Evolutionary conservation across 1,139 yeast species (phyloP).

Genomic region (Lodderomyces elongisporus): DNA sequence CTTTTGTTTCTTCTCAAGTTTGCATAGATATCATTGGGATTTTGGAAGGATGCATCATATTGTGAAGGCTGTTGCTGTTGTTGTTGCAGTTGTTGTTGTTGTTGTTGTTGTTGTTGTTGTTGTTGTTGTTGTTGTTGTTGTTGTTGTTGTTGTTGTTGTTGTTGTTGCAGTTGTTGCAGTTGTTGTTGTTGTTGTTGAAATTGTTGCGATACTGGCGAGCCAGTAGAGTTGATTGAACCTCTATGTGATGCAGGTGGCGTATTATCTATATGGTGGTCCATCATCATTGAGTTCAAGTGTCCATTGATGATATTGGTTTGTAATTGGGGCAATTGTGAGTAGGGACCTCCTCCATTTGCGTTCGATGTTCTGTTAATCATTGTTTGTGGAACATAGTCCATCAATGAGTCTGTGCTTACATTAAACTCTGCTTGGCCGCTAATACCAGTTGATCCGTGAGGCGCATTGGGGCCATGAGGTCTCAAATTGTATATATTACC

Average conservation of each 20-base stretch:
- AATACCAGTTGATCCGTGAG: slow-evolving; percentile 1
- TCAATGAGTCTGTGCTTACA: slow-evolving; percentile 39
- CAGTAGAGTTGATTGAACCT: slow-evolving; percentile 30
- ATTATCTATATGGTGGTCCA: slow-evolving; percentile 33
- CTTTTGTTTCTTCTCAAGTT: slow-evolving; percentile 1
- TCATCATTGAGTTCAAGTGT: slow-evolving; percentile 32
- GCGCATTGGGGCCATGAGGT: slow-evolving; percentile 11
- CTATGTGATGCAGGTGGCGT: slow-evolving; percentile 41
- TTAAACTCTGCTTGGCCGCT: slow-evolving; percentile 15
- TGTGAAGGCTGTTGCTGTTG: background rate
- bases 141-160: background rate
- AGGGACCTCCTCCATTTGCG: slow-evolving; percentile 1
- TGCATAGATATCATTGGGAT: background rate
- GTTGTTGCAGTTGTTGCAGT: slow-evolving; percentile 10
- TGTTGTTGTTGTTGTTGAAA: slow-evolving; percentile 2
- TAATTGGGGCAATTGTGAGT: slow-evolving; percentile 1
- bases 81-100: background rate
- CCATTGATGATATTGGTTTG: slow-evolving; percentile 3
- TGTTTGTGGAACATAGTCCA: slow-evolving; percentile 39
- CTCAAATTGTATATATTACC: slow-evolving; percentile 39
- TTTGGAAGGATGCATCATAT: background rate
- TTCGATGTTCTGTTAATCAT: slow-evolving; percentile 2
- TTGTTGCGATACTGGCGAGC: slow-evolving; percentile 7
- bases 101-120: slow-evolving; percentile 7
- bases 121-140: slow-evolving; percentile 8